phyloP scores from a whole-genome alignment of 2,329 filamentous ascomycete genomes.

The Dactylellina haptotyla region DNA sequence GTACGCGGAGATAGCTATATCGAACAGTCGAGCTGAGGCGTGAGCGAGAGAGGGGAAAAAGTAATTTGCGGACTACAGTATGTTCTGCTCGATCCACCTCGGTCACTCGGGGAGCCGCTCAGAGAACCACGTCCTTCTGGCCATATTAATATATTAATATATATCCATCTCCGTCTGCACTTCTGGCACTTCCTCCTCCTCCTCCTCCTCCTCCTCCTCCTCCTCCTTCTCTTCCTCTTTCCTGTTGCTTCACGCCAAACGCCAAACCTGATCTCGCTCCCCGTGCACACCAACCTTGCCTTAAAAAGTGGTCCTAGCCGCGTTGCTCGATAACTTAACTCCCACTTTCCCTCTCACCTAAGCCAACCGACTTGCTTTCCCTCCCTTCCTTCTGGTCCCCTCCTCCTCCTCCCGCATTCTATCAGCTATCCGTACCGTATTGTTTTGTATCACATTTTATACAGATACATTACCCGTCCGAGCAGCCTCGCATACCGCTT shows the following conservation, averaged over 20 bases:
- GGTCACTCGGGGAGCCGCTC: no score
- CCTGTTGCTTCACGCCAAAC: neutral
- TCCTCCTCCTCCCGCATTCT: neutral
- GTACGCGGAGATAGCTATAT: no score
- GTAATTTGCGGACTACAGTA: no score
- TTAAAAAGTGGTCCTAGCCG: conserved; percentile 42
- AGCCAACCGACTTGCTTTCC: conserved; percentile 1
- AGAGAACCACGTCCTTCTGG: no score
- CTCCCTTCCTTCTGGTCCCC: neutral
- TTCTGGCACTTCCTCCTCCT: conserved; percentile 12
- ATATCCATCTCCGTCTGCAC: neutral
- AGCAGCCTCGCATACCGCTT: neutral
- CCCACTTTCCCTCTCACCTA: conserved; percentile 3
- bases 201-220: neutral
- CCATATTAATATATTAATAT: neutral
- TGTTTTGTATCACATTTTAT: neutral
- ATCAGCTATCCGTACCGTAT: no score
- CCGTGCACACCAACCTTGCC: conserved; percentile 28
- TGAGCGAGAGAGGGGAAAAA: no score
- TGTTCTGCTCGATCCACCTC: no score
- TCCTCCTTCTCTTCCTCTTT: neutral
- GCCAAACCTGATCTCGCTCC: no score
- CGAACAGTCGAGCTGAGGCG: no score
- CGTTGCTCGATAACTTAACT: no score
- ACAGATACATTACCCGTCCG: neutral